These are phyloP conservation scores for Chimonanthus salicifolius DNA, from an alignment of 164 flowering plant genomes.

Conservation along the genomic window DNA sequence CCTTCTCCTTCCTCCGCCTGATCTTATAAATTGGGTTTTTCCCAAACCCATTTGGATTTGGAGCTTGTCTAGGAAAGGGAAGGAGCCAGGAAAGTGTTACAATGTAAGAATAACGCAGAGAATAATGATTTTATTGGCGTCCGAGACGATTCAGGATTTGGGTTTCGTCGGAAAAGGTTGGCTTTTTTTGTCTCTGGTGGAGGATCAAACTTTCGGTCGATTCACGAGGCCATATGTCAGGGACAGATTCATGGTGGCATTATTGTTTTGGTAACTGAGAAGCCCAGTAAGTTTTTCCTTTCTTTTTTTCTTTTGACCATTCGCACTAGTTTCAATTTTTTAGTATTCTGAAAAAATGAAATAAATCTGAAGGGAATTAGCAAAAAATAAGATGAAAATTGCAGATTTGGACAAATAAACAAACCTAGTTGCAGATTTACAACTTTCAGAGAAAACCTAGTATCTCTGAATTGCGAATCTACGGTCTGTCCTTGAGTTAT, in stretches of 20 bases:
- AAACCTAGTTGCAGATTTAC: too few relatives aligned
- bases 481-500: too few relatives aligned
- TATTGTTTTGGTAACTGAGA: conserved; percentile 67
- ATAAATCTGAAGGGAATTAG: too few relatives aligned
- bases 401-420: too few relatives aligned
- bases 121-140: conserved; percentile 10
- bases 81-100: conserved; percentile 6
- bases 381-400: neutral
- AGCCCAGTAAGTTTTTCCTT: conserved; percentile 33
- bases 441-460: too few relatives aligned
- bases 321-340: too few relatives aligned
- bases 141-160: conserved; percentile 7
- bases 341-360: too few relatives aligned
- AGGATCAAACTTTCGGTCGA: conserved; percentile 77
- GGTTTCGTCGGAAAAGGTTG: conserved; percentile 42
- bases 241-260: conserved; percentile 60
- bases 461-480: too few relatives aligned
- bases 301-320: neutral
- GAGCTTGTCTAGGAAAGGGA: conserved; percentile 12
- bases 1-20: conserved; percentile 8
- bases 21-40: conserved; percentile 13
- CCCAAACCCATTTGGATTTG: conserved; percentile 9
- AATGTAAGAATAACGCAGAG: conserved; percentile 19
- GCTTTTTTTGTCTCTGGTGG: conserved; percentile 95
- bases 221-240: conserved; percentile 46